A percentile compares a stretch with the other conserved stretches of the same genome.
phyloP scores from a whole-genome alignment of 2,329 filamentous ascomycete genomes.

The Fusarium buharicum region DNA sequence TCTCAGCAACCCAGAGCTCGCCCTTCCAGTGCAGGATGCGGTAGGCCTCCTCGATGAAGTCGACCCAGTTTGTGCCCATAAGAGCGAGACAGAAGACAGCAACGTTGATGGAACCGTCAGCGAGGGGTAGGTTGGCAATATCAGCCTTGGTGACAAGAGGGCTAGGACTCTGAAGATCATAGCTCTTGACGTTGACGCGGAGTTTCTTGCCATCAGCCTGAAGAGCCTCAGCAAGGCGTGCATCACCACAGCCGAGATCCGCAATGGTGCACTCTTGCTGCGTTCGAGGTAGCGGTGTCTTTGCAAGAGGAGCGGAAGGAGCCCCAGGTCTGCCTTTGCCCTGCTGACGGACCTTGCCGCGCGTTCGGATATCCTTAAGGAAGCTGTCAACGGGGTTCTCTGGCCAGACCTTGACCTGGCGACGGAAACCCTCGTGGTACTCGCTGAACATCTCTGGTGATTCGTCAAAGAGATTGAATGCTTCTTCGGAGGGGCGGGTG shows the following conservation, averaged over 20 bases:
- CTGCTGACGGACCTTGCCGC: slow-evolving; percentile 65
- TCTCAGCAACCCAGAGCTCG: slow-evolving; percentile 96
- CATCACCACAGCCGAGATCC: slow-evolving; percentile 94
- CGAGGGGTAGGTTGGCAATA: slow-evolving; percentile 83
- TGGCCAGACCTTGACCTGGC: slow-evolving; percentile 95
- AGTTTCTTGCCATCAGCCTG: slow-evolving; percentile 71
- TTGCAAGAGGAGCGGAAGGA: slow-evolving; percentile 42
- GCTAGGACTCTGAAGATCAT: slow-evolving; percentile 83
- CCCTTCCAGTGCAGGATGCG: slow-evolving; percentile 91
- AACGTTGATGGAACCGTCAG: slow-evolving; percentile 80
- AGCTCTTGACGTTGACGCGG: slow-evolving; percentile 81
- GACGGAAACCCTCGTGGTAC: slow-evolving; percentile 95
- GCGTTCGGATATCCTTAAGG: slow-evolving; percentile 73
- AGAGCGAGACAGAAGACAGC: slow-evolving; percentile 95
- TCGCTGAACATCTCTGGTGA: slow-evolving; percentile 95
- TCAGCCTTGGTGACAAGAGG: slow-evolving; percentile 87
- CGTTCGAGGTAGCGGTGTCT: slow-evolving; percentile 74
- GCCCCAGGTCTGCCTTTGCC: slow-evolving; percentile 46
- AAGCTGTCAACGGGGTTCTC: slow-evolving; percentile 95
- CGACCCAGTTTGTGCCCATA: slow-evolving; percentile 99
- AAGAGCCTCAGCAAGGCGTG: slow-evolving; percentile 77
- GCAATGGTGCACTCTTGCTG: slow-evolving; percentile 80
- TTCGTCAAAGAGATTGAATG: slow-evolving; percentile 82
- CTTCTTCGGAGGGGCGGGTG: slow-evolving; percentile 85
- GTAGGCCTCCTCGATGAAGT: slow-evolving; percentile 96